A percentile compares a stretch with the other conserved stretches of the same genome.
phyloP scores from a whole-genome alignment of 2,329 filamentous ascomycete species.

The Tolypocladium inflatum region DNA sequence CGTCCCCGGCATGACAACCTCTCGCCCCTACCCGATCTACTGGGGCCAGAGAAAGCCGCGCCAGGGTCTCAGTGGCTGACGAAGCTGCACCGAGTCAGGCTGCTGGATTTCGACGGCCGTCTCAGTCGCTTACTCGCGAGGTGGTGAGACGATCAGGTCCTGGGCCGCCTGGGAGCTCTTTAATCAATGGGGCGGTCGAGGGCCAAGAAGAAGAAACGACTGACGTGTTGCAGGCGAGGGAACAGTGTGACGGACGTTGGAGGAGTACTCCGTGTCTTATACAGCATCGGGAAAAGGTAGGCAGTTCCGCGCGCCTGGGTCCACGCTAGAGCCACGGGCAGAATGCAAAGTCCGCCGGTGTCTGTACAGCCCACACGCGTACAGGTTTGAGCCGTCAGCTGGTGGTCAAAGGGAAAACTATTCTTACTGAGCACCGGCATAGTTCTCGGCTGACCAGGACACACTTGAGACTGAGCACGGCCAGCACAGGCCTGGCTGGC shows the following conservation, averaged over 20 bases:
- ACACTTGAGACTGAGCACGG: neutral
- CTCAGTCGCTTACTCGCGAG: neutral
- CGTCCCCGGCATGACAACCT: constrained; percentile 27
- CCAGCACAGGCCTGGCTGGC: neutral
- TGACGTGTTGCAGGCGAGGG: neutral
- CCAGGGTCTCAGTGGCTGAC: constrained; percentile 27
- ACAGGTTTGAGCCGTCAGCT: neutral
- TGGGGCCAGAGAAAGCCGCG: constrained; percentile 26
- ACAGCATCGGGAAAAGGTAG: neutral
- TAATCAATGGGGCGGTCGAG: neutral
- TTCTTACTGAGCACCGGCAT: neutral
- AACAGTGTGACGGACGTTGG: neutral
- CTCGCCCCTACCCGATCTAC: constrained; percentile 30
- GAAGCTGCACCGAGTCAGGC: constrained; percentile 9
- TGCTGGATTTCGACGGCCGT: constrained; percentile 1
- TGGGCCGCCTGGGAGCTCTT: neutral
- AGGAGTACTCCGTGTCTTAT: constrained; percentile 6
- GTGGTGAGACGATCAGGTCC: neutral
- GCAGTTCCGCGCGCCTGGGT: constrained; percentile 2
- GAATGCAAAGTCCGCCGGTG: neutral
- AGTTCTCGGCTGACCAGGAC: neutral
- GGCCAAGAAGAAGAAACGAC: neutral
- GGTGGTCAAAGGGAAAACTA: neutral
- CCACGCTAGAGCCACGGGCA: constrained; percentile 1
- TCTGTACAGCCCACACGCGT: neutral